Evolutionary conservation across 192 early-diverging fungal genomes (phyloP), one percentile per base, ranked within the genome.

Genomic region (Entomortierella beljakovae): DNA sequence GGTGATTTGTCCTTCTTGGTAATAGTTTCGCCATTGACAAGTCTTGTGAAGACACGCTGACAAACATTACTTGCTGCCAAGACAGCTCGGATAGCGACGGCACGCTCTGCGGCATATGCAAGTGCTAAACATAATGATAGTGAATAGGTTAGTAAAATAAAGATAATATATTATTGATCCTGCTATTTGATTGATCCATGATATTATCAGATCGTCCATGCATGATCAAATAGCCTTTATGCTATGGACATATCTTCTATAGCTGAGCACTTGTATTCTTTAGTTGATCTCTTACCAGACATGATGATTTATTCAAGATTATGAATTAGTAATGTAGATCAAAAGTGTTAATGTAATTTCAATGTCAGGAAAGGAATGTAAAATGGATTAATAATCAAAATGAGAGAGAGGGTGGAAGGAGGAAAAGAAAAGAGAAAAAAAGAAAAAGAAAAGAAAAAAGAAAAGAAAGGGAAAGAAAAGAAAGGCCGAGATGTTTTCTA

Each of bases 1-100:
- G 98, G 97, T 2, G 94, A 95, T 82, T 94, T 94, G 88, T 99
- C 98, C 60, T 88, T 87, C 87, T 99, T 99, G 46, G 90, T 94
- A 59, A 98, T 68, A 6, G 96, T 96, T 69, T 94, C 90, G 42
- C 82, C 88, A 11, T 87, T 86, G 26, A 95, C 96, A 9, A 99
- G 87, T 22, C 89, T 81, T 49, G 90, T 83, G 82, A 99, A 98
- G n/a, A 98, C 97, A 1, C 83, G 84, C 70, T 94, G 90, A 76
- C 97, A 98, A 25, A 98, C 92, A n/a, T 85, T 87, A 28, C 92
- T 92, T 2, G 98, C 98, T 43, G 85, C 84, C 34, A 94, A 82
- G 56, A 99, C 98, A 20, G 97, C 97, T 53, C 91, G 82, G 68
- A 98, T 93, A 55, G 95, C 98, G 50, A 95, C 91, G 22, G 82